Conservation (phyloP, 768 basidiomycete species). For the Boletus rufocinnamomeus region DNA sequence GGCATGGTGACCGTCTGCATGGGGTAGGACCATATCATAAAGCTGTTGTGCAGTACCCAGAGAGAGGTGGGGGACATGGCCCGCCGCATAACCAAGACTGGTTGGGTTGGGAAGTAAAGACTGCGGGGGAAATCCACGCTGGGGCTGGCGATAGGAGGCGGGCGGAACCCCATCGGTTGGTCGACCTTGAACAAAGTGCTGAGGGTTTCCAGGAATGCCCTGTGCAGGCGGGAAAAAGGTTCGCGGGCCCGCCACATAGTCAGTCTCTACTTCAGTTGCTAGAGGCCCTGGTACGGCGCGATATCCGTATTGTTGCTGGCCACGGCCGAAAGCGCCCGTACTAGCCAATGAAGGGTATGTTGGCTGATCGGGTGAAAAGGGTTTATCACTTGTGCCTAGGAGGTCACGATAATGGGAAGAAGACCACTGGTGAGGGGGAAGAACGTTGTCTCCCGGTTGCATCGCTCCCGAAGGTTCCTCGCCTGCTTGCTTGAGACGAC, state of each 20-base stretch:
- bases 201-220: conserved; percentile 41
- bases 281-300: conserved; percentile 40
- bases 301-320: conserved; percentile 55
- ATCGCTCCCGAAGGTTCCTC: conserved; percentile 39
- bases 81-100: conserved; percentile 52
- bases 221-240: conserved; percentile 51
- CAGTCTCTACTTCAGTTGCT: conserved; percentile 38
- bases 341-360: conserved; percentile 70
- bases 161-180: conserved; percentile 48
- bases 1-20: conserved; percentile 54
- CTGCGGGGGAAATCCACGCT: conserved; percentile 59
- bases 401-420: conserved; percentile 53
- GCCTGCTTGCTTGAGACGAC: conserved; percentile 71
- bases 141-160: conserved; percentile 61
- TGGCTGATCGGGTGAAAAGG: conserved; percentile 45
- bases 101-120: conserved; percentile 56
- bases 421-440: conserved; percentile 50
- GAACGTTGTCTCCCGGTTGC: conserved; percentile 39
- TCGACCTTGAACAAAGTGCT: conserved; percentile 53
- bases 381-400: conserved; percentile 41
- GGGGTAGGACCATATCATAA: conserved; percentile 74
- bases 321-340: conserved; percentile 47
- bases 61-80: conserved; percentile 66
- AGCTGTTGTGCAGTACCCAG: conserved; percentile 75
- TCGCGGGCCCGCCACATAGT: conserved; percentile 61